A percentile compares a stretch with the other conserved stretches of the same genome.
phyloP scores from a whole-genome alignment of 2,329 filamentous ascomycete species.

The Cordyceps militaris region DNA sequence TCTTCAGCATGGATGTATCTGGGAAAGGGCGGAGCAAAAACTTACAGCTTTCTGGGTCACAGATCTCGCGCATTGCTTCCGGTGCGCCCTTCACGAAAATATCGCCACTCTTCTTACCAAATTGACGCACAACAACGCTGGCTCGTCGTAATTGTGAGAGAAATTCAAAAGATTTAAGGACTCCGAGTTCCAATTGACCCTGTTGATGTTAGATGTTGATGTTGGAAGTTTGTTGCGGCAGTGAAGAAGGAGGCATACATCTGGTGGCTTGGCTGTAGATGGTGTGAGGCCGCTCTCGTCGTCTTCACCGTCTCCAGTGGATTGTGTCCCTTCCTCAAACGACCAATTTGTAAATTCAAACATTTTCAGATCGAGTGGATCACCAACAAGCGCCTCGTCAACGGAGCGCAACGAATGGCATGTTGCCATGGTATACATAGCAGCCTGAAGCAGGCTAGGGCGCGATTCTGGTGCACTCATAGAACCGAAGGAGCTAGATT shows the following conservation, averaged over 20 bases:
- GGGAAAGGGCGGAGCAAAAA: constrained; percentile 15
- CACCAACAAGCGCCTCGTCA: constrained; percentile 82
- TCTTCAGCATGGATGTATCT: constrained; percentile 3
- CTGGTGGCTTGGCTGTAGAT: constrained; percentile 79
- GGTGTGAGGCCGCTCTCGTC: constrained; percentile 72
- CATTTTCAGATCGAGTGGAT: constrained; percentile 96
- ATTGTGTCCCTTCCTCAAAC: constrained; percentile 80
- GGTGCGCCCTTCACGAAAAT: constrained; percentile 95
- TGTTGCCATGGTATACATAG: constrained; percentile 91
- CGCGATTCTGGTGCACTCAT: constrained; percentile 20
- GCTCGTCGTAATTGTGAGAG: constrained; percentile 86
- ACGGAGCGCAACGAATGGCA: constrained; percentile 87
- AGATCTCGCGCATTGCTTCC: constrained; percentile 94
- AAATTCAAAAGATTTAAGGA: constrained; percentile 89
- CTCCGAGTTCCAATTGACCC: constrained; percentile 72
- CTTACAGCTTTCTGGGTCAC: constrained; percentile 70
- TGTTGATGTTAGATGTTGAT: constrained; percentile 22
- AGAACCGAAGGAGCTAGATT: constrained; percentile 53
- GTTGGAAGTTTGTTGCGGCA: neutral
- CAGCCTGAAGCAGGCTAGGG: constrained; percentile 44
- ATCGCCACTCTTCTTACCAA: constrained; percentile 75
- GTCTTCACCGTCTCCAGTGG: constrained; percentile 55
- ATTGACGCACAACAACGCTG: constrained; percentile 85
- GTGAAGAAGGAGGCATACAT: constrained; percentile 33
- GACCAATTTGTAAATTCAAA: constrained; percentile 93